Evolutionary conservation across 495 filamentous ascomycete genomes (phyloP), one percentile per base, ranked within the genome.

Genomic region (Cercophora sp.): DNA sequence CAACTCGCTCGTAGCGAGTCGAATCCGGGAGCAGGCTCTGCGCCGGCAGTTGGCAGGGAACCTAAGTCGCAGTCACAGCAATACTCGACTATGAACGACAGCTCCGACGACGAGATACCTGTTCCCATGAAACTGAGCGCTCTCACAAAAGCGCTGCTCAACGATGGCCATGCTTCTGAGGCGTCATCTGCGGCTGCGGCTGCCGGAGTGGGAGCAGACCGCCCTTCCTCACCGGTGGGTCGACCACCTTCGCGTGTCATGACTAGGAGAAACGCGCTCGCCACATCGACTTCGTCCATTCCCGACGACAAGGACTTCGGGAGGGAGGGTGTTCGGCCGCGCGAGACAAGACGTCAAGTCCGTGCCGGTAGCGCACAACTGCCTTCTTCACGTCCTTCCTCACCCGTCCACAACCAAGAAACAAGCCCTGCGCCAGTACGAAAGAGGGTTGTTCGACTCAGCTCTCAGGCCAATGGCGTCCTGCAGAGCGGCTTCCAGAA

Each of bases 71-170:
- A 59, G 6, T 49, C 52, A 31, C 66, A 61, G 42, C 63, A 66
- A 23, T 61, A 63, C 56, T 61, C 63, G 8, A 62, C 51, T 3
- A 54, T 59, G 26, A 62, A 70, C 45, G 87, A 91, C 60, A 90
- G 86, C 70, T 89, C 87, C 15, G 87, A 91, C 60, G 86, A 89
- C 51, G 83, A 86, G 56, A 74, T 79, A 6, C 80, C 79, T 18
- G 74, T 83, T 20, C 86, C 85, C 52, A 87, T 88, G 68, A 88
- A 86, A 65, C 83, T 89, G 60, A 90, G 86, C 59, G 87, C 87
- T 27, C 78, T 86, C 29, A 88, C 86, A 8, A 89, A 89, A 59
- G 86, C 86, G 19, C 70, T 91, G 10, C 71, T 91, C 5, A 82
- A 85, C 49, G 84, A 85, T 57, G 81, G 82, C 43, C 79, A 78